Evolutionary conservation across 306 rosid genomes (phyloP), one percentile per base, ranked within the genome.

Genomic region (Corylus heterophylla): DNA sequence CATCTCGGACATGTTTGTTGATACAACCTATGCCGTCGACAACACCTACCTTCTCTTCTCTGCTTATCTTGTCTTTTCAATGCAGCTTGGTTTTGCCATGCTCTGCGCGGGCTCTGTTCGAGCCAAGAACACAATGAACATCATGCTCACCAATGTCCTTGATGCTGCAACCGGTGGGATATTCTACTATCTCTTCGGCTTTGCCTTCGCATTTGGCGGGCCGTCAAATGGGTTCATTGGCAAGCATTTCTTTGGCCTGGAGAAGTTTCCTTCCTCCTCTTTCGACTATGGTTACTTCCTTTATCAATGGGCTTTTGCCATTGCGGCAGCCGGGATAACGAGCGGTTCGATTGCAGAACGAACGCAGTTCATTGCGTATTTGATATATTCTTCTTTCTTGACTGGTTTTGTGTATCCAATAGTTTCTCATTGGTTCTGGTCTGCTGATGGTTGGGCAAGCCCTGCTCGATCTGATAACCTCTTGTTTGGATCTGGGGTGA

Each of bases 301-400:
- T 18, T 94, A 92, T 75, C 98, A 94, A 49, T 94, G 97, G 97
- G 97, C 98, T 3, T 94, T 94, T 45, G 97, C 98, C 44, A 94
- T 94, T 77, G 97, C 97, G 67, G 98, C 97, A 62, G 98, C 97
- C 10, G 97, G 97, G 0, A 92, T 94, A 78, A 92, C 98, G 79
- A 86, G 90, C 69, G 98, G 98, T 31, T 92, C 97, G 3, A 94
- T 94, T 29, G 97, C 97, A 2, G 97, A 94, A 71, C 69, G 98
- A 3, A 94, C 98, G 0, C 97, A 92, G 76, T 94, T 94, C 75
- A 97, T 94, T 0, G 97, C 98, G 0, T 94, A 94, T 45, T 82
- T 94, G 2, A 92, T 94, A 9, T 94, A 92, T 74, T 94, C 98
- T 0, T 82, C 95, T 0, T 93, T 94, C 54, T 84, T 94, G 61